Evolutionary conservation across 2,329 filamentous ascomycete species (phyloP), one percentile per base, ranked within the genome.

Genomic region (Pezizomycotina sp.): DNA sequence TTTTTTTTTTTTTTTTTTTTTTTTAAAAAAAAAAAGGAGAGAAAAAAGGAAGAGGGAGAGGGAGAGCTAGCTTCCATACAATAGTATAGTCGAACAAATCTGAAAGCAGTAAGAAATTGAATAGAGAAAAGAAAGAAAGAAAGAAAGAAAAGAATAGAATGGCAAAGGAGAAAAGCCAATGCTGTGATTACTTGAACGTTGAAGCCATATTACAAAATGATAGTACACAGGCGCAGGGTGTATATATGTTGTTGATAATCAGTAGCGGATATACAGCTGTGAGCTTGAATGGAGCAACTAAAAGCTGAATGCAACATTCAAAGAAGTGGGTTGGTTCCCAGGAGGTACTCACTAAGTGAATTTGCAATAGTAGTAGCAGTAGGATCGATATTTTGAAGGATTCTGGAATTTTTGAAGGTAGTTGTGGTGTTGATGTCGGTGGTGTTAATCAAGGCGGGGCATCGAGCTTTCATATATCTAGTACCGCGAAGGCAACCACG

Each of bases 21-120:
- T 5, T 27, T 26, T 34, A 16, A 29, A 32, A 32, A 21, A 33
- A 7, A 38, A 45, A 45, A 23, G 33, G 39, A 35, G 34, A 29
- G 36, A 26, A 19, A 21, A 27, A 31, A 36, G 27, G 33, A 43
- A 35, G 22, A 26, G 21, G 27, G 13, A 31, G 20, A 31, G 29
- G 18, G 28, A 19, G 31, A 29, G 21, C 14, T 18, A 16, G 10
- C 29, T 37, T 27, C 15, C 4, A 25, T 29, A 31, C 25, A 33
- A 15, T 21, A 6, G 27, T 15, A 26, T 27, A 21, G 27, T 26
- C 8, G n/a, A 21, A 19, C 22, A 28, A 14, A 25, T 28, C 19
- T 28, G 30, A 33, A 30, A 26, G 7, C 14, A 18, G 31, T 34
- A 25, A 16, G n/a, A n/a, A 35, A 41, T 24, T 41, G 28, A 41